These are phyloP conservation scores for Suillus occidentalis DNA, from an alignment of 768 basidiomycete species.

Conservation along the genomic window DNA sequence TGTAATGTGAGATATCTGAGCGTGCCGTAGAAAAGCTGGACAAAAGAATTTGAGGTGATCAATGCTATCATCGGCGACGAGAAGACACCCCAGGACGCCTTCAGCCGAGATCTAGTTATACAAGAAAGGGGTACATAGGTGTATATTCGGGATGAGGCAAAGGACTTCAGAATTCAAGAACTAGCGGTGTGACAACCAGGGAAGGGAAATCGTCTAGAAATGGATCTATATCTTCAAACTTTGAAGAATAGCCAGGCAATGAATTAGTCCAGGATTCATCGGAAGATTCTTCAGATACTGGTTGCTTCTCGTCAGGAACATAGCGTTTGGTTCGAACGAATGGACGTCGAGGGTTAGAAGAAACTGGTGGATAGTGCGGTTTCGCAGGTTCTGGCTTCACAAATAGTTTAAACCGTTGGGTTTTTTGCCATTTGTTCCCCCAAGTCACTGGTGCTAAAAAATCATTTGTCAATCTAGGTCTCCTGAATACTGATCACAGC, in stretches of 20 bases:
- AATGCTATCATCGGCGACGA: not conserved
- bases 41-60: not conserved
- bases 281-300: not conserved
- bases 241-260: not conserved
- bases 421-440: constrained; percentile 15
- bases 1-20: not conserved
- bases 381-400: not conserved
- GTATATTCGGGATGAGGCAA: not conserved
- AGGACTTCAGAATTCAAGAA: not conserved
- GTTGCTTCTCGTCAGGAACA: constrained; percentile 19
- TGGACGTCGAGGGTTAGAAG: constrained; percentile 9
- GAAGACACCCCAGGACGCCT: not conserved
- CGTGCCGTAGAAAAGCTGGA: not conserved
- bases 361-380: not conserved
- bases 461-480: constrained; percentile 9
- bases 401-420: not conserved
- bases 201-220: not conserved
- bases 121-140: not conserved
- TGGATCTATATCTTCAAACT: not conserved
- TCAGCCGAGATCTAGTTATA: not conserved
- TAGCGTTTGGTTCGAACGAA: constrained; percentile 11
- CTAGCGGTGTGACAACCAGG: not conserved
- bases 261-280: not conserved
- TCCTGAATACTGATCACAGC: constrained; percentile 1
- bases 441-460: constrained; percentile 39